Evolutionary conservation across 768 basidiomycete genomes (phyloP).

Genomic region (Lactarius sp.): DNA sequence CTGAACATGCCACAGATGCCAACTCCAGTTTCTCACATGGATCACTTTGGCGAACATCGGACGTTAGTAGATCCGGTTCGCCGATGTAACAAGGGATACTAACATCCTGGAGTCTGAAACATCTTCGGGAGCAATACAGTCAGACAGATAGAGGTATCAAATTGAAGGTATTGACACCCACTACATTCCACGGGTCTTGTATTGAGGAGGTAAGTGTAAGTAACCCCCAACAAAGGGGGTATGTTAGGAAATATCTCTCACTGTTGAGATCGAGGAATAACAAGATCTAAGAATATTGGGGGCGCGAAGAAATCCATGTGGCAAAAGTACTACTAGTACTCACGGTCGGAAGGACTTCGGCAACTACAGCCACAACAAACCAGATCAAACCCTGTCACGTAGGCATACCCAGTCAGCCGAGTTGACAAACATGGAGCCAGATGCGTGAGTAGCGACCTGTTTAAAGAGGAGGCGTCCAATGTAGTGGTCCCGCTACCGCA

Average conservation of each 20-base stretch:
- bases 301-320: neutral
- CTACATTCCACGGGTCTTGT: no score
- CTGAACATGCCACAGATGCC: no score
- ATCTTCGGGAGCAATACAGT: no score
- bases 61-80: neutral
- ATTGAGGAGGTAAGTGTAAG: no score
- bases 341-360: slow-evolving; percentile 11
- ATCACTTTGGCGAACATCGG: neutral
- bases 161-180: no score
- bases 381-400: slow-evolving; percentile 14
- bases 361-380: slow-evolving; percentile 9
- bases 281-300: slow-evolving; percentile 5
- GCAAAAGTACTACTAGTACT: neutral
- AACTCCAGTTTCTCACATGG: slow-evolving; percentile 4
- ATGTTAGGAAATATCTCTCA: no score
- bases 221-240: no score
- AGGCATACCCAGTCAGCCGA: no score
- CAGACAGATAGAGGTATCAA: no score
- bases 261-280: neutral
- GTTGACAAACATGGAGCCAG: no score
- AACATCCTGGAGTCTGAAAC: slow-evolving; percentile 5
- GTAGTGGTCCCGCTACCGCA: neutral
- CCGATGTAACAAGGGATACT: neutral
- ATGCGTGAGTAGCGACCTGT: neutral
- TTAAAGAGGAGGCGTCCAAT: neutral